phyloP scores from a whole-genome alignment of 805 yeast species.

The Wickerhamiella australiensis region DNA sequence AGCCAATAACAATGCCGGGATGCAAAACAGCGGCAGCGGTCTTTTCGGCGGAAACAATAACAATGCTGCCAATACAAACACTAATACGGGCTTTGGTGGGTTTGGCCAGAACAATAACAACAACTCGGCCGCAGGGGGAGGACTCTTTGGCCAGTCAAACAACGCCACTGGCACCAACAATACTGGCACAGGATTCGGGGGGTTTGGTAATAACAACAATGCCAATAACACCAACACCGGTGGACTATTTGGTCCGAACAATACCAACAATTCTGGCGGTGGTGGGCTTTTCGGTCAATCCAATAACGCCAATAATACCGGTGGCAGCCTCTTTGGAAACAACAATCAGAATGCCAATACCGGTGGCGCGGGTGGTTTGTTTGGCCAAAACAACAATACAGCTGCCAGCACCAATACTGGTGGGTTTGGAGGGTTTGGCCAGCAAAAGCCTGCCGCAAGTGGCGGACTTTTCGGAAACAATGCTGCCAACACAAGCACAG shows the following conservation, averaged over 20 bases:
- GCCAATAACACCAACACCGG: not conserved
- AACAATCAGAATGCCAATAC: not conserved
- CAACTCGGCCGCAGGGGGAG: conserved; percentile 8
- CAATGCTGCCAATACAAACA: conserved; percentile 20
- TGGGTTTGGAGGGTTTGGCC: conserved; percentile 31
- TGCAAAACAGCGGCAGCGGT: conserved; percentile 21
- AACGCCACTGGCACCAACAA: conserved; percentile 11
- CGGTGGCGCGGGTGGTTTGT: conserved; percentile 7
- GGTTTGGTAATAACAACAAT: conserved; percentile 25
- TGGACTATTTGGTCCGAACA: conserved; percentile 26
- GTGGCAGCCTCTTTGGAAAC: conserved; percentile 9
- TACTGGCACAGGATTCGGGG: conserved; percentile 21
- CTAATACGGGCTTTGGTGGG: conserved; percentile 3
- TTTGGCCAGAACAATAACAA: conserved; percentile 11
- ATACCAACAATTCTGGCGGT: conserved; percentile 15
- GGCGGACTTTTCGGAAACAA: conserved; percentile 21
- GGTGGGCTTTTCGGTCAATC: conserved; percentile 20
- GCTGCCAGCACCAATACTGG: conserved; percentile 6
- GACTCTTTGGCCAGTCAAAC: conserved; percentile 16
- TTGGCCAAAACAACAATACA: conserved; percentile 16
- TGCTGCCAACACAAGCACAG: conserved; percentile 15
- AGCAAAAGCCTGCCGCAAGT: conserved; percentile 23
- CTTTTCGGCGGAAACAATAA: conserved; percentile 14
- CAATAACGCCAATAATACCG: conserved; percentile 14
- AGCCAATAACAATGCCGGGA: conserved; percentile 25